Evolutionary conservation across 495 filamentous ascomycete species (phyloP), one percentile per base, ranked within the genome.

Genomic region (Lophiotrema nucula): DNA sequence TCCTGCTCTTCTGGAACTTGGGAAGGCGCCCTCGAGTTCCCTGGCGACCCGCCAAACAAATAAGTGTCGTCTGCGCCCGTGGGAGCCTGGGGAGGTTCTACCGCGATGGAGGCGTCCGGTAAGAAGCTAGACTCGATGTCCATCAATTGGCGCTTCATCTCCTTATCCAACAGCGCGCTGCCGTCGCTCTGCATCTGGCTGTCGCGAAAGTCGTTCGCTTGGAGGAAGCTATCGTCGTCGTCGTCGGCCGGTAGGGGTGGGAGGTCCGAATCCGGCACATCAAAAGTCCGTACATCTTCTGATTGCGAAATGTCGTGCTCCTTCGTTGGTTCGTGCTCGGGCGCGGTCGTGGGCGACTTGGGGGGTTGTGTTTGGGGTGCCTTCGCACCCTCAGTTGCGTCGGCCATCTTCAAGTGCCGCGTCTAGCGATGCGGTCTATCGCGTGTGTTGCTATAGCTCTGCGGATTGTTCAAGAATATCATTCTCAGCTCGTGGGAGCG

Each of bases 111-210:
- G 43, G 76, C 62, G 42, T 80, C 79, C 23, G 79, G 78, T 35
- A 91, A 48, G 61, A 95, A 95, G 66, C 88, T 95, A 6, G 90
- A 95, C 69, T 96, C 91, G 56, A 93, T 82, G 67, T 95, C 90
- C 75, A 88, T 85, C 54, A 95, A 68, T 68, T 88, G 86, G 52
- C 76, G 76, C 47, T 79, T 76, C 82, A 88, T 81, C 65, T 82
- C 80, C 5, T 72, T 72, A 58, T 87, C 84, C 71, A 86, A 81
- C 59, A 86, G 79, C 2, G 76, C 75, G 62, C 84, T 84, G 27
- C 58, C 57, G 31, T 70, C 70, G 22, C 42, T 58, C 2, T 45
- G 44, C 26, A 58, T 4, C 5, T 56, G 54, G 59, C 51, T 60
- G 49, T 59, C 64, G 21, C 33, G 55, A 28, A 48, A 47, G 22